Percentiles rank a stretch among this genome's conserved stretches.
phyloP scores from a whole-genome alignment of 2,329 filamentous ascomycete species.

The Penicillium sclerotiorum region DNA sequence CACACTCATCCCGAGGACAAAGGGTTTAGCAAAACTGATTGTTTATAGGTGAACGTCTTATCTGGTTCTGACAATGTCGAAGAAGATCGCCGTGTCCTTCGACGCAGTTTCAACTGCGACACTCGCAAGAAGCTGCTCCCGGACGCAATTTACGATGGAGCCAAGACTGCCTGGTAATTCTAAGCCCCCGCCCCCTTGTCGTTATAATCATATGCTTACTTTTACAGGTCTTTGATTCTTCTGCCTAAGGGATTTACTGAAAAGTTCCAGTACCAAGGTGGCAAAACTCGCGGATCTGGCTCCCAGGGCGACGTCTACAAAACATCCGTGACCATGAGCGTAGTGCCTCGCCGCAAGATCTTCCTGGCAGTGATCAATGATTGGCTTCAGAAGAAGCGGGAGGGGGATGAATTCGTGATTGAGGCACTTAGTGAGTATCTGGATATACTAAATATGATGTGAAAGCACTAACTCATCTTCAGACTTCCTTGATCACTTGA shows the following conservation, averaged over 20 bases:
- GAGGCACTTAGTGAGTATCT: slow-evolving; percentile 70
- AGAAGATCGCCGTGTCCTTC: slow-evolving; percentile 58
- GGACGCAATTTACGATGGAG: slow-evolving; percentile 72
- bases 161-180: slow-evolving; percentile 79
- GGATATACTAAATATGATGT: not conserved
- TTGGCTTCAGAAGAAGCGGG: slow-evolving; percentile 65
- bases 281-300: slow-evolving; percentile 52
- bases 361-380: slow-evolving; percentile 66
- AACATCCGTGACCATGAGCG: slow-evolving; percentile 54
- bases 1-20: not conserved
- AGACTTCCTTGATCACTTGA: slow-evolving; percentile 84
- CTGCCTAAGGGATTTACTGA: slow-evolving; percentile 52
- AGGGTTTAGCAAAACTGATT: slow-evolving; percentile 12
- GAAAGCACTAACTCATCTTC: slow-evolving; percentile 8
- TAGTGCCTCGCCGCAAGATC: slow-evolving; percentile 60
- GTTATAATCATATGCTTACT: slow-evolving; percentile 36
- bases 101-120: slow-evolving; percentile 74
- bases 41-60: slow-evolving; percentile 64
- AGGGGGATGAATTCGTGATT: slow-evolving; percentile 68
- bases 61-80: slow-evolving; percentile 65
- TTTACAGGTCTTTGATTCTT: slow-evolving; percentile 42
- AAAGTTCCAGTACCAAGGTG: slow-evolving; percentile 72
- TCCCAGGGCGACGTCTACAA: slow-evolving; percentile 5
- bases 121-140: slow-evolving; percentile 59
- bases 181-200: slow-evolving; percentile 4